Percentiles rank a stretch among this genome's conserved stretches.
phyloP scores from a whole-genome alignment of 2,329 filamentous ascomycete species.

The Monilinia aucupariae region DNA sequence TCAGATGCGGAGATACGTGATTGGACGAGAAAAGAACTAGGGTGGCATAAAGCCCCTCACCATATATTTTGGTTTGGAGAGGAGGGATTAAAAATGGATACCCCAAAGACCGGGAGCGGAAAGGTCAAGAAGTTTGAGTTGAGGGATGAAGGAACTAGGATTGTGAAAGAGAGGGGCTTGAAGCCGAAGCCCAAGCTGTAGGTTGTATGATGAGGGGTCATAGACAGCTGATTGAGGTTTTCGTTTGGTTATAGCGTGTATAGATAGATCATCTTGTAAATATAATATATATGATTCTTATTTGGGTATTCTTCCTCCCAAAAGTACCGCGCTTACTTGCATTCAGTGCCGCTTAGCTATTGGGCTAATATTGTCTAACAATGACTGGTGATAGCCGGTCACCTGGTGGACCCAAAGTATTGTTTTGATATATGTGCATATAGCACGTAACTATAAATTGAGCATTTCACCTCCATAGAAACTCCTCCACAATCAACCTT shows the following conservation, averaged over 20 bases:
- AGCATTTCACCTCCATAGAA: too few relatives aligned
- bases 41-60: constrained; percentile 62
- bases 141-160: constrained; percentile 22
- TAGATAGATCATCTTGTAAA: constrained; percentile 1
- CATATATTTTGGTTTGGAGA: constrained; percentile 73
- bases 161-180: constrained; percentile 20
- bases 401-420: too few relatives aligned
- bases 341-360: background rate
- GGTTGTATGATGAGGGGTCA: background rate
- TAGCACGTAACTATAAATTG: too few relatives aligned
- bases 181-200: constrained; percentile 8
- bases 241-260: background rate
- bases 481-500: too few relatives aligned
- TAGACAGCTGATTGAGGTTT: background rate
- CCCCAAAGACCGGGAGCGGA: constrained; percentile 66
- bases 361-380: background rate
- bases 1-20: constrained; percentile 51
- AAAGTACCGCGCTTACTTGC: background rate
- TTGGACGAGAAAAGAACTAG: constrained; percentile 58
- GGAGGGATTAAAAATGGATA: constrained; percentile 40
- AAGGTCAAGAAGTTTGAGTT: constrained; percentile 57
- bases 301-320: background rate
- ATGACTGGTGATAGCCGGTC: background rate
- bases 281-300: background rate
- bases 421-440: too few relatives aligned